Percentiles rank a stretch among this genome's conserved stretches.
These are phyloP conservation scores for Hanseniaspora singularis DNA, from an alignment of 805 yeast species.

Conservation along the genomic window DNA sequence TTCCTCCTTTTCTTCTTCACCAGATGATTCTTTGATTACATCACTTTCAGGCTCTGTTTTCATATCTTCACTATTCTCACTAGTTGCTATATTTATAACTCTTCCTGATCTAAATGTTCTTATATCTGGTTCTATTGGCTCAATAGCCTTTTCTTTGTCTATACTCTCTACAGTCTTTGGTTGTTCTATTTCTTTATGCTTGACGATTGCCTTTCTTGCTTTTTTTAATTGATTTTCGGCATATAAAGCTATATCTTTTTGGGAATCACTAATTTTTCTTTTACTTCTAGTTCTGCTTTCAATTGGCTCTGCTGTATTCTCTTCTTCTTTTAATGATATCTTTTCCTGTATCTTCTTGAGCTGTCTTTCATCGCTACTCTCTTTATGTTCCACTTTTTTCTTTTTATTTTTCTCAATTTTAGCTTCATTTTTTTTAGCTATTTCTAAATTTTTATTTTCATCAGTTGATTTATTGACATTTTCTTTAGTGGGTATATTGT, in stretches of 20 bases:
- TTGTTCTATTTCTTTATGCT: no score
- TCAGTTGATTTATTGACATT: no score
- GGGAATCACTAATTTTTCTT: neutral
- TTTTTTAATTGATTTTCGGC: neutral
- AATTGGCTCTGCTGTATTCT: neutral
- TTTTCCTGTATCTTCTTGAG: constrained; percentile 15
- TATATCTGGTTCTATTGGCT: constrained; percentile 9
- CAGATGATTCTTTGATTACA: neutral
- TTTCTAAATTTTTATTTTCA: constrained; percentile 15
- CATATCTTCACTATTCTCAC: neutral
- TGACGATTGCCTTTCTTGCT: constrained; percentile 12
- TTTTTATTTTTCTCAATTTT: constrained; percentile 11
- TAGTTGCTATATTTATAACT: neutral
- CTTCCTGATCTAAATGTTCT: constrained; percentile 15
- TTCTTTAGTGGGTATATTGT: no score
- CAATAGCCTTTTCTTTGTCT: constrained; percentile 5
- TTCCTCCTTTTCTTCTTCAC: constrained; percentile 6
- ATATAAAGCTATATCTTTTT: neutral
- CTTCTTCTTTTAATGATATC: neutral
- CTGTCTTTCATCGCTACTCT: constrained; percentile 1
- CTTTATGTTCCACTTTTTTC: constrained; percentile 14
- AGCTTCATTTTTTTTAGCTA: constrained; percentile 9
- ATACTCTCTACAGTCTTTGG: constrained; percentile 16
- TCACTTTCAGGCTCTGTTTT: constrained; percentile 1
- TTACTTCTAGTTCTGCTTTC: constrained; percentile 11